A percentile compares a stretch with the other conserved stretches of the same genome.
These are phyloP conservation scores for Podospora bellae-mahoneyi DNA, from an alignment of 495 filamentous ascomycete species.

Conservation along the genomic window DNA sequence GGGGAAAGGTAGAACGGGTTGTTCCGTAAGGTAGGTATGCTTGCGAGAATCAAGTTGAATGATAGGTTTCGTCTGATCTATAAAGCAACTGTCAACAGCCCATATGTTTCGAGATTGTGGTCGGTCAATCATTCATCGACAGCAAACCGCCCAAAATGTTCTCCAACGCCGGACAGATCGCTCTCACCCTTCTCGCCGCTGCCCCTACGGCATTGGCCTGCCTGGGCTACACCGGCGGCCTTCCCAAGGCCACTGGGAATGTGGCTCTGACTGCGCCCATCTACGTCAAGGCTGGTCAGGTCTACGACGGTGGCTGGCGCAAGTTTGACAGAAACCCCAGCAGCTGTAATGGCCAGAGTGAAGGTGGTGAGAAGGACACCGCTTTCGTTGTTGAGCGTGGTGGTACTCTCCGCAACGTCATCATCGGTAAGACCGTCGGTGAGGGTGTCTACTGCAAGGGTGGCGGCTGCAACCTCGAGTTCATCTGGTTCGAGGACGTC, in stretches of 20 bases:
- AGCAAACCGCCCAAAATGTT: background rate
- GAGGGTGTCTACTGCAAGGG: conserved; percentile 54
- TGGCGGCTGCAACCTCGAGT: conserved; percentile 23
- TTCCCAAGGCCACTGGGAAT: background rate
- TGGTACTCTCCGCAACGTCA: conserved; percentile 52
- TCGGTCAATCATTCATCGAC: background rate
- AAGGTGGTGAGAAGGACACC: conserved; percentile 50
- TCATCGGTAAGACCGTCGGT: conserved; percentile 51
- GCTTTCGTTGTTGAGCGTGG: conserved; percentile 50
- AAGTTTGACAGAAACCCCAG: conserved; percentile 10
- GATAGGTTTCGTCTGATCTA: background rate
- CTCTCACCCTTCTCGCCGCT: background rate
- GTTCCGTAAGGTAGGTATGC: background rate
- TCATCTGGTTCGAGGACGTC: conserved; percentile 48
- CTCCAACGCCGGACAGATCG: background rate
- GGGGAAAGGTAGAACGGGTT: background rate
- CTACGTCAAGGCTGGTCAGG: background rate
- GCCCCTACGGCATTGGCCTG: background rate
- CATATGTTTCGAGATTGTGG: background rate
- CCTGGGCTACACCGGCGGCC: background rate
- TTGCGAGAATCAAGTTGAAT: background rate
- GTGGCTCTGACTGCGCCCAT: background rate
- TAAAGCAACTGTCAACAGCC: background rate
- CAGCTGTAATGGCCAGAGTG: conserved; percentile 41
- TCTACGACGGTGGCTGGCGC: background rate